Evolutionary conservation across 23 red algal genomes (phyloP), one percentile per base, ranked within the genome.

Genomic region (Cyanidium caldarium): DNA sequence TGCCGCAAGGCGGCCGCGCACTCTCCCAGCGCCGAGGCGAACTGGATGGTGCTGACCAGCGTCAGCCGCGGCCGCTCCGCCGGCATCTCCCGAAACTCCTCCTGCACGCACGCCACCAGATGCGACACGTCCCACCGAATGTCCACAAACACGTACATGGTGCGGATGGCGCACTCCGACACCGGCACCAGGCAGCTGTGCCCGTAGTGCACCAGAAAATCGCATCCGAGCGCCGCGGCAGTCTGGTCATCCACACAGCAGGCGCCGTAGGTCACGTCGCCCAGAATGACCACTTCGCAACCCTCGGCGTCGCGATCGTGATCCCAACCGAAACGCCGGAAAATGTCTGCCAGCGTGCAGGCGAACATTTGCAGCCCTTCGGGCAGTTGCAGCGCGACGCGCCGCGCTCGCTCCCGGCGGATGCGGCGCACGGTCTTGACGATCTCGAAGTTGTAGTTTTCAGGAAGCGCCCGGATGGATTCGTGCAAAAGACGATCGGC

Each of bases 211-310:
- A 98, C 78, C 3, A 98, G 78, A 39, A 98, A 75, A 25, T 86
- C 73, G 43, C 79, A 84, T 31, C 80, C 84, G 25, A 87, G 69
- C 14, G 70, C 67, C 20, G 46, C 35, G 33, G 92, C 92, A 16
- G 92, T 75, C 21, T 86, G 37, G 68, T 98, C 92, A 57, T 98
- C 92, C 16, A 98, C 84, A 40, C 92, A 98, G 57, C 92, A 98
- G 0, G 92, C 92, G 33, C 92, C 92, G 65, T 98, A 98, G 33
- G 92, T 88, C 26, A 98, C 84, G 65, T 98, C 92, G 51, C 67
- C 92, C 1, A 98, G 68, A 0, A 98, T 65, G 12, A 87, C 77
- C 17, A 70, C 39, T 28, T 28, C n/a, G 31, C 51, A 61, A n/a
- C n/a, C n/a, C n/a, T n/a, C n/a, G n/a, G n/a, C n/a, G n/a, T n/a